A percentile compares a stretch with the other conserved stretches of the same genome.
These are phyloP conservation scores for Penicillium fimorum DNA, from an alignment of 495 filamentous ascomycete species.

Conservation along the genomic window DNA sequence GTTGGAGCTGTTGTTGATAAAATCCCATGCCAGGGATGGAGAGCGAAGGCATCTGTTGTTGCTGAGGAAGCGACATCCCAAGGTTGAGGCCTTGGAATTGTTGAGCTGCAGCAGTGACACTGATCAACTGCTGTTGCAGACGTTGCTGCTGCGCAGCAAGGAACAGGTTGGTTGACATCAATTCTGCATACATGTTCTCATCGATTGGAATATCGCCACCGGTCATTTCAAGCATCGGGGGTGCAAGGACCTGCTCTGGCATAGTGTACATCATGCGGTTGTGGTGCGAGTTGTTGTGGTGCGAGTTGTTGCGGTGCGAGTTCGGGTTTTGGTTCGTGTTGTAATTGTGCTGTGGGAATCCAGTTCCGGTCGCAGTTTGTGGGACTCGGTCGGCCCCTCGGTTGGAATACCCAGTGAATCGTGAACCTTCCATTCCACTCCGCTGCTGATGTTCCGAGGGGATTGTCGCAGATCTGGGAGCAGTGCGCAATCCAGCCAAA, in stretches of 20 bases:
- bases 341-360: slow-evolving; percentile 53
- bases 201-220: slow-evolving; percentile 69
- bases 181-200: slow-evolving; percentile 75
- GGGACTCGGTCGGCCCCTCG: slow-evolving; percentile 50
- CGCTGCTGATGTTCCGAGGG: slow-evolving; percentile 58
- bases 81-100: slow-evolving; percentile 77
- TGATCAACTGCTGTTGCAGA: slow-evolving; percentile 63
- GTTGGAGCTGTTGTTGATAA: slow-evolving; percentile 69
- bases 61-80: slow-evolving; percentile 36
- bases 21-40: slow-evolving; percentile 50
- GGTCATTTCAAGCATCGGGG: slow-evolving; percentile 68
- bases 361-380: slow-evolving; percentile 60
- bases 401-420: slow-evolving; percentile 42
- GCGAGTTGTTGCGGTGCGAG: slow-evolving; percentile 22
- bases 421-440: slow-evolving; percentile 45
- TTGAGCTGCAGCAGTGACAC: slow-evolving; percentile 58
- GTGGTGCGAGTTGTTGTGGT: slow-evolving; percentile 15
- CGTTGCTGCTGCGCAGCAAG: slow-evolving; percentile 86
- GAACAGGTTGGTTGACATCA: slow-evolving; percentile 81
- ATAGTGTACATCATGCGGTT: slow-evolving; percentile 62
- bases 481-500: slow-evolving; percentile 88
- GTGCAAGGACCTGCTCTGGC: slow-evolving; percentile 83
- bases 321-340: slow-evolving; percentile 44
- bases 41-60: slow-evolving; percentile 37
- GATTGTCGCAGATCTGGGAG: slow-evolving; percentile 80